Evolutionary conservation across 352 stramenopile genomes (phyloP).

Genomic region (Achlya hypogyna): DNA sequence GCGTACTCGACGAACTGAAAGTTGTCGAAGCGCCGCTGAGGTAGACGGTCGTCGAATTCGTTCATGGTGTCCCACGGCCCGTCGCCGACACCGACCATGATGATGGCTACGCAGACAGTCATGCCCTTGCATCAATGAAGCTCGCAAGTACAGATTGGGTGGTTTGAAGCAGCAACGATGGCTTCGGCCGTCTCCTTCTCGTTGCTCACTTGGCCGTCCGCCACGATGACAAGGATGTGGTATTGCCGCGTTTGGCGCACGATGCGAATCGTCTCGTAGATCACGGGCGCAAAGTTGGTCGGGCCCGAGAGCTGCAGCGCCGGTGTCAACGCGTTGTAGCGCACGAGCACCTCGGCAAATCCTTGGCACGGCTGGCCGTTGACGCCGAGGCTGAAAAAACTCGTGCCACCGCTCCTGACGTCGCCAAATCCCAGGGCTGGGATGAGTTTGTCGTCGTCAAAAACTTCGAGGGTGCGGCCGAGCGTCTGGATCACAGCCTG

Average conservation of each 20-base stretch:
- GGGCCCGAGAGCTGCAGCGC: slow-evolving; percentile 44
- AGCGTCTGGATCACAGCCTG: slow-evolving; percentile 72
- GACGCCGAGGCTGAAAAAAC: slow-evolving; percentile 39
- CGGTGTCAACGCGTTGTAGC: slow-evolving; percentile 52
- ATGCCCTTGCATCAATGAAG: too few relatives aligned
- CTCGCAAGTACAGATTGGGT: slow-evolving; percentile 51
- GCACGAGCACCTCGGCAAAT: slow-evolving; percentile 45
- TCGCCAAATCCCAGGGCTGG: slow-evolving; percentile 65
- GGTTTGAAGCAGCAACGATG: slow-evolving; percentile 66
- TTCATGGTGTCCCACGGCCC: slow-evolving; percentile 67
- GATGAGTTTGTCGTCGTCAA: slow-evolving; percentile 77
- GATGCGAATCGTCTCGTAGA: slow-evolving; percentile 46
- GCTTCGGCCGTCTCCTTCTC: slow-evolving; percentile 81
- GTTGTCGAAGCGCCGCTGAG: slow-evolving; percentile 56
- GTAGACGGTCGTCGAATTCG: slow-evolving; percentile 48
- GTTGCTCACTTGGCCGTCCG: slow-evolving; percentile 79
- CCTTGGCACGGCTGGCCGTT: slow-evolving; percentile 38
- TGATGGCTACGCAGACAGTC: slow-evolving; percentile 50
- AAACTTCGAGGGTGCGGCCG: slow-evolving; percentile 53
- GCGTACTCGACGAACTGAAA: slow-evolving; percentile 74
- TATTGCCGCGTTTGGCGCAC: slow-evolving; percentile 41
- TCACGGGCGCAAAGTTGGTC: slow-evolving; percentile 60
- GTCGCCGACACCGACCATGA: slow-evolving; percentile 70
- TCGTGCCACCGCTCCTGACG: slow-evolving; percentile 30
- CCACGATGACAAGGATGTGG: slow-evolving; percentile 84